Conservation (phyloP, 1,284 basidiomycete species). For the Hortiboletus rubellus region DNA sequence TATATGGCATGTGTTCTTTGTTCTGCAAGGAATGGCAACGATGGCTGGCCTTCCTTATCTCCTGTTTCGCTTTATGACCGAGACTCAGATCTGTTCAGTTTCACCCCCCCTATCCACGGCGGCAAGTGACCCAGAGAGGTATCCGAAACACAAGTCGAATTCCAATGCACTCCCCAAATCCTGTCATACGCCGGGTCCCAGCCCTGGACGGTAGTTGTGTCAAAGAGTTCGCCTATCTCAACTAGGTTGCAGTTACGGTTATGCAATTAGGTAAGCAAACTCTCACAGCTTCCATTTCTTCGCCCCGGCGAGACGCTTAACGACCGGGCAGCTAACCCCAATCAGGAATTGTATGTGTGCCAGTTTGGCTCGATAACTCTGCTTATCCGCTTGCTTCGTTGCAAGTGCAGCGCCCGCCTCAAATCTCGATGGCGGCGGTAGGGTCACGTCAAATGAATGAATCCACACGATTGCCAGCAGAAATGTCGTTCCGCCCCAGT, state of each 20-base stretch:
- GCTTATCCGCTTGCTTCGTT: constrained; percentile 21
- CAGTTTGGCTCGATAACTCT: constrained; percentile 2
- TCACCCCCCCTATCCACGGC: background rate
- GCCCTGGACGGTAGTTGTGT: constrained; percentile 13
- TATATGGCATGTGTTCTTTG: constrained; percentile 14
- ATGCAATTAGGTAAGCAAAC: constrained; percentile 24
- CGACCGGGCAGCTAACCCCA: constrained; percentile 16
- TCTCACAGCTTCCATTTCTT: constrained; percentile 32
- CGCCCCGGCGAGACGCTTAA: constrained; percentile 25
- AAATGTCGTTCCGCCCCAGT: constrained; percentile 22
- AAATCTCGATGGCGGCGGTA: constrained; percentile 24
- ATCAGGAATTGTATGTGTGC: constrained; percentile 18
- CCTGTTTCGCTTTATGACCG: constrained; percentile 9
- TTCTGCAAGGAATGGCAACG: background rate
- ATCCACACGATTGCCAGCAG: constrained; percentile 19
- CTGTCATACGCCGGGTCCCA: constrained; percentile 23
- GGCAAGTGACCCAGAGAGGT: background rate
- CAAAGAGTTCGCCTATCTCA: constrained; percentile 20
- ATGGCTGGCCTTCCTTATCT: background rate
- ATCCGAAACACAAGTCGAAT: constrained; percentile 6
- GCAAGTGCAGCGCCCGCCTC: constrained; percentile 16
- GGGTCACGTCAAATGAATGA: constrained; percentile 21
- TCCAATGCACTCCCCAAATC: constrained; percentile 14
- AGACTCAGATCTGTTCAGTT: constrained; percentile 5
- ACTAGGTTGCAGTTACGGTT: constrained; percentile 1